Conservation (phyloP, 768 basidiomycete species). For the Asterophora lycoperdoides region DNA sequence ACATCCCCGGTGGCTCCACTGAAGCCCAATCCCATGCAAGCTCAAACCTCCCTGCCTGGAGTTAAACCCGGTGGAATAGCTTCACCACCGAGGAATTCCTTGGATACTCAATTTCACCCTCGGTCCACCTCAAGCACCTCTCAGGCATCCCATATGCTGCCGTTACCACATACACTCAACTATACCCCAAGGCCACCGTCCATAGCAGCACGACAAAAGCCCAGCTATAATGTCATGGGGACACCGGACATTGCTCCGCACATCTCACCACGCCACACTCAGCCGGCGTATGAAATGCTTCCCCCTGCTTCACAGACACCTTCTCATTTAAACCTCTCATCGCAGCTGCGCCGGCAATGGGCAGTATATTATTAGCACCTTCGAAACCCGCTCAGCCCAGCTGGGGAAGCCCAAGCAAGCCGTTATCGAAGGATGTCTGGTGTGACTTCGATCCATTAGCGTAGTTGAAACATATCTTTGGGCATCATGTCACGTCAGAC, state of each 20-base stretch:
- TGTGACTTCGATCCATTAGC: slow-evolving; percentile 79
- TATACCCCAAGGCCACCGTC: neutral
- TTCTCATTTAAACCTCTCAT: slow-evolving; percentile 15
- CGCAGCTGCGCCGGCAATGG: slow-evolving; percentile 31
- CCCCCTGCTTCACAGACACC: slow-evolving; percentile 4
- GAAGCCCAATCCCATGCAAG: slow-evolving; percentile 25
- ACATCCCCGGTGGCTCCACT: slow-evolving; percentile 12
- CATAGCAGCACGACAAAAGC: slow-evolving; percentile 8
- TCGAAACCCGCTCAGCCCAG: slow-evolving; percentile 55
- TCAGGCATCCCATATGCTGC: slow-evolving; percentile 12
- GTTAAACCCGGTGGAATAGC: slow-evolving; percentile 26
- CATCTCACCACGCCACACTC: slow-evolving; percentile 9
- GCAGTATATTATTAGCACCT: slow-evolving; percentile 57
- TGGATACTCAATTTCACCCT: slow-evolving; percentile 5
- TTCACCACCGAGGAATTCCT: slow-evolving; percentile 5
- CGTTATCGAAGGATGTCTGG: slow-evolving; percentile 64
- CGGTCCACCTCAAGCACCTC: neutral
- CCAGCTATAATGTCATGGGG: slow-evolving; percentile 28
- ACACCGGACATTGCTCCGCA: slow-evolving; percentile 10
- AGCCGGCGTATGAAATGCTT: slow-evolving; percentile 9
- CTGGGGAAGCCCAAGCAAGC: slow-evolving; percentile 38
- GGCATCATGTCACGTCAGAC: slow-evolving; percentile 10
- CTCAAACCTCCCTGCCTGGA: slow-evolving; percentile 38
- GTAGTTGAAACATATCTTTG: slow-evolving; percentile 22
- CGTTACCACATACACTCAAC: slow-evolving; percentile 3